phyloP scores from a whole-genome alignment of 176 grass and related monocot genomes.

The Raddia distichophylla region DNA sequence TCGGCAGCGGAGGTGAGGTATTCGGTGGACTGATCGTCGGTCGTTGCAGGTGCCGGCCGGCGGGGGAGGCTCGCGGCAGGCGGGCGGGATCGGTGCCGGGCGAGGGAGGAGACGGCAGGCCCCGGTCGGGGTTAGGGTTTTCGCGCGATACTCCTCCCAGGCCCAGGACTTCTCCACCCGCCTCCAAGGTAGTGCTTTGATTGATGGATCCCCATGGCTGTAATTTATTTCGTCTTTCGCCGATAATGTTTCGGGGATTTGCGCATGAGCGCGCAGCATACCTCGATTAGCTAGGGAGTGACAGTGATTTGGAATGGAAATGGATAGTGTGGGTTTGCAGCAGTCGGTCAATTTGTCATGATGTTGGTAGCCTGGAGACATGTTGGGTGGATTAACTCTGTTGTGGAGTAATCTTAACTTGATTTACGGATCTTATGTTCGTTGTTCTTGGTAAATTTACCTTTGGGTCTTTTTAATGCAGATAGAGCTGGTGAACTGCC shows the following conservation, averaged over 20 bases:
- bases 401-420: background rate
- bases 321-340: background rate
- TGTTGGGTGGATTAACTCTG: background rate
- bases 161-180: slow-evolving; percentile 62
- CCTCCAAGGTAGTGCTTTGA: slow-evolving; percentile 60
- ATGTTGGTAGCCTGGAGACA: background rate
- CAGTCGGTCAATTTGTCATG: background rate
- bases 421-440: background rate
- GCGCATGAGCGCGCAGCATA: background rate
- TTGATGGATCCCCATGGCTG: background rate
- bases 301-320: background rate
- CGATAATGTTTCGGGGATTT: background rate
- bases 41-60: slow-evolving; percentile 25
- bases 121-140: slow-evolving; percentile 39
- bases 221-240: background rate
- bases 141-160: slow-evolving; percentile 74
- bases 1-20: background rate
- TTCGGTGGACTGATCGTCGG: background rate
- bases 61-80: slow-evolving; percentile 28
- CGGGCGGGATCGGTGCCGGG: slow-evolving; percentile 28
- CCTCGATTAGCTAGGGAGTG: no score
- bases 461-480: slow-evolving; percentile 28
- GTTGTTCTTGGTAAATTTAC: background rate
- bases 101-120: slow-evolving; percentile 4
- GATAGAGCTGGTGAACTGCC: slow-evolving; percentile 78